Evolutionary conservation across 2,329 filamentous ascomycete species (phyloP).

Genomic region (Tolypocladium amazonense): DNA sequence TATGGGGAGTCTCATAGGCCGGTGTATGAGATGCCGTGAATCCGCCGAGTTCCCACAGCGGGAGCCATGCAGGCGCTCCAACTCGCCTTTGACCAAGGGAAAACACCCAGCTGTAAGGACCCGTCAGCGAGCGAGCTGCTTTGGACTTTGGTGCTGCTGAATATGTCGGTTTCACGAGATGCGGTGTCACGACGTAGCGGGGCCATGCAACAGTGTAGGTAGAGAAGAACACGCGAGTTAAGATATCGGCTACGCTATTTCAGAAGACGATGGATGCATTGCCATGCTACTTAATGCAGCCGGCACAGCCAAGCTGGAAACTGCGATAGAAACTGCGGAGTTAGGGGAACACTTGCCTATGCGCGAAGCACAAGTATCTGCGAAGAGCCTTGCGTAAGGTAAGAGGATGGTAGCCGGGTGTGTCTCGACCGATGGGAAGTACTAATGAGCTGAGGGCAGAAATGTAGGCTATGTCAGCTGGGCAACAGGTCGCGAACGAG

Average conservation of each 20-base stretch:
- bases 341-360: not conserved
- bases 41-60: not conserved
- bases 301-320: not conserved
- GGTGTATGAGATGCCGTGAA: not conserved
- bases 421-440: not conserved
- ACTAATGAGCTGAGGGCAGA: not conserved
- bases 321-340: not conserved
- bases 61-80: not conserved
- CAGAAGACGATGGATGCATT: not conserved
- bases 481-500: not conserved
- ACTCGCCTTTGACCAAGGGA: not conserved
- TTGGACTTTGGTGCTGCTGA: not conserved
- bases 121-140: not conserved
- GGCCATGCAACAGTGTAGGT: not conserved
- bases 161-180: not conserved
- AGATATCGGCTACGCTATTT: too few relatives aligned
- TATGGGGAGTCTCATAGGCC: not conserved
- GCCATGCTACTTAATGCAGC: not conserved
- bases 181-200: not conserved
- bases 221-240: too few relatives aligned
- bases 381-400: not conserved
- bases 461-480: not conserved
- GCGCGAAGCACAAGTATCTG: too few relatives aligned
- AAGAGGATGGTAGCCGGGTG: too few relatives aligned
- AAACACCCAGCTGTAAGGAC: too few relatives aligned